These are phyloP conservation scores for Beta vulgaris DNA, from an alignment of 148 eudicot species.

Conservation along the genomic window DNA sequence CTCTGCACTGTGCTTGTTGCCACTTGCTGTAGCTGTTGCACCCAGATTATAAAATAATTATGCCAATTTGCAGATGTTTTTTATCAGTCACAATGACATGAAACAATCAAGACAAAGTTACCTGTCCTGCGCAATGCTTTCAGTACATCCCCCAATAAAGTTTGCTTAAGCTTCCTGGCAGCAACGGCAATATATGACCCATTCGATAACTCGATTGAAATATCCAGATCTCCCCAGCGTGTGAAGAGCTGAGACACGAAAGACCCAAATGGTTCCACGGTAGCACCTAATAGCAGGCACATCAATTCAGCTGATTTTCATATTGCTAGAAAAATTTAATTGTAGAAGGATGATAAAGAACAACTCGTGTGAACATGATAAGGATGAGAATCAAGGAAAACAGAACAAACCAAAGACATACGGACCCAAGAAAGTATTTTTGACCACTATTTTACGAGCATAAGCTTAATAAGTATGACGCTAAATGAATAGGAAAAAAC, in stretches of 20 bases:
- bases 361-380: conserved; percentile 4
- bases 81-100: not conserved
- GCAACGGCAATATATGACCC: conserved; percentile 58
- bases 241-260: conserved; percentile 86
- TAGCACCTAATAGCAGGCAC: conserved; percentile 71
- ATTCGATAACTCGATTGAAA: conserved; percentile 80
- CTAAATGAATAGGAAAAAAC: not conserved
- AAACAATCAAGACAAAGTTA: not conserved
- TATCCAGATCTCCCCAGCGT: conserved; percentile 90
- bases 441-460: not conserved
- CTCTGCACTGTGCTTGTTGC: not conserved
- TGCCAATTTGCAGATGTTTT: not conserved
- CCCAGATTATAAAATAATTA: not conserved
- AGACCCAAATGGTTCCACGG: conserved; percentile 98
- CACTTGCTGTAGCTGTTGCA: not conserved
- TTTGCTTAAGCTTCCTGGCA: conserved; percentile 76
- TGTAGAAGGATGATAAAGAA: not conserved
- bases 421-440: not conserved
- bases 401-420: not conserved
- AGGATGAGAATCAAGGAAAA: not conserved
- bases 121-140: conserved; percentile 65
- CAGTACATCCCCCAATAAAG: conserved; percentile 56
- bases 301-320: conserved; percentile 4
- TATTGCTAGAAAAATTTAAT: not conserved
- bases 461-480: not conserved